These are phyloP conservation scores for Talaromyces stipitatus DNA, from an alignment of 495 filamentous ascomycete genomes.

Conservation along the genomic window DNA sequence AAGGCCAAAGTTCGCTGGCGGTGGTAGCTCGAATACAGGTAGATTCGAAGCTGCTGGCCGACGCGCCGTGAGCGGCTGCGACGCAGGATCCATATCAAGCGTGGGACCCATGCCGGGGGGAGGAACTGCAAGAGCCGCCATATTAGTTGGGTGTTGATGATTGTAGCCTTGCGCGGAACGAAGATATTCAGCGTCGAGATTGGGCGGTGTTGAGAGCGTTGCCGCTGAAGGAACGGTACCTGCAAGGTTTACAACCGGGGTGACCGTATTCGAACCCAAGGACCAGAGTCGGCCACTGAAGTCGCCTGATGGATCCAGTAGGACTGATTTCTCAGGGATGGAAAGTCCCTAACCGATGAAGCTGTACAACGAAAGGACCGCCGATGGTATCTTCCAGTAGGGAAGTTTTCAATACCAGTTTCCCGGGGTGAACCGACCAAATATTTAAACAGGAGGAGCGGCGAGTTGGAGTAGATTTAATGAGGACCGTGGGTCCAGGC, in stretches of 20 bases:
- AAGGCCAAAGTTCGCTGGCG: constrained; percentile 29
- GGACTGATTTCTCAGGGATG: constrained; percentile 10
- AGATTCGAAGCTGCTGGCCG: constrained; percentile 54
- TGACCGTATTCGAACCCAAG: constrained; percentile 18
- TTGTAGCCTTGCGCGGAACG: constrained; percentile 17
- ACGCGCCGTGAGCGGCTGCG: constrained; percentile 48
- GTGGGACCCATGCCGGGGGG: constrained; percentile 38
- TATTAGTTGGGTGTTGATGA: constrained; percentile 21
- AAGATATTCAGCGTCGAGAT: constrained; percentile 29
- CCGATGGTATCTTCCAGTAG: neutral
- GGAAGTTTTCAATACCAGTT: constrained; percentile 2
- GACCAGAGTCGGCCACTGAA: constrained; percentile 38
- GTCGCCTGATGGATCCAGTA: constrained; percentile 42
- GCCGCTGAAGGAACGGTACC: constrained; percentile 8
- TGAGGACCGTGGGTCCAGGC: constrained; percentile 21
- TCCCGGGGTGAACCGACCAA: neutral
- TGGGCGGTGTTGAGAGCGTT: constrained; percentile 22
- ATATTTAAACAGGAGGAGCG: neutral
- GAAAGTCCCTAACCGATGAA: neutral
- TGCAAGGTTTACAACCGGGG: constrained; percentile 11
- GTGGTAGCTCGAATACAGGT: constrained; percentile 56
- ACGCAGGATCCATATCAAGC: constrained; percentile 32
- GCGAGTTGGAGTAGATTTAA: neutral
- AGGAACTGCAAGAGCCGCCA: constrained; percentile 40
- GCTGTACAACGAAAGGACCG: neutral